Evolutionary conservation across 208 protist genomes (phyloP).

Genomic region (Borovskyia barvae): DNA sequence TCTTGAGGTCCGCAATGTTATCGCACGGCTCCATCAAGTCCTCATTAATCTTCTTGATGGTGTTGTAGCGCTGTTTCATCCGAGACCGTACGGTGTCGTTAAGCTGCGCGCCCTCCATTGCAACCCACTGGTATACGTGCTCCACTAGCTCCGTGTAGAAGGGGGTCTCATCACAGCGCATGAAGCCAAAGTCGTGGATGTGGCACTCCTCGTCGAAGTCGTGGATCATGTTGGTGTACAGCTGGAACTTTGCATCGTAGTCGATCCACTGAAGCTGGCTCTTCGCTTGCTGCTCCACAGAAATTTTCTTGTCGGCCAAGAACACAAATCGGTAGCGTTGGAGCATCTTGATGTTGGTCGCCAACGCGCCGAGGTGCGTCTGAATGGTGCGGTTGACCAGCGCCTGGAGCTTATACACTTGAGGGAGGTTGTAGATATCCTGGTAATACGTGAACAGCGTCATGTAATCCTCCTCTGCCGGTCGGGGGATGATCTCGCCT

Average conservation of each 20-base stretch:
- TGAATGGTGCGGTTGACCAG: conserved; percentile 91
- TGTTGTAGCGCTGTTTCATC: conserved; percentile 73
- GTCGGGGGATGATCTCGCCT: conserved; percentile 84
- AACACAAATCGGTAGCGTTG: conserved; percentile 94
- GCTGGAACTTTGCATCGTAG: conserved; percentile 94
- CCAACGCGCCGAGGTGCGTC: conserved; percentile 88
- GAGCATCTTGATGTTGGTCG: conserved; percentile 93
- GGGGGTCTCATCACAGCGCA: conserved; percentile 89
- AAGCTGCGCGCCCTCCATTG: conserved; percentile 92
- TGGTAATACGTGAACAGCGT: conserved; percentile 94
- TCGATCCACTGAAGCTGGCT: conserved; percentile 93
- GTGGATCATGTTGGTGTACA: conserved; percentile 93
- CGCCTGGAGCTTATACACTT: conserved; percentile 90
- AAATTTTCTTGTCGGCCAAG: conserved; percentile 92
- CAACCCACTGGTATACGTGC: conserved; percentile 93
- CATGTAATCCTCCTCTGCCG: conserved; percentile 77
- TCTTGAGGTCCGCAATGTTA: conserved; percentile 96
- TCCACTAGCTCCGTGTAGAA: conserved; percentile 91
- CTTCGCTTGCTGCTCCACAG: conserved; percentile 93
- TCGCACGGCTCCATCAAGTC: conserved; percentile 87
- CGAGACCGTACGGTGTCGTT: conserved; percentile 83
- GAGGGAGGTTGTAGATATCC: conserved; percentile 89
- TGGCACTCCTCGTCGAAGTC: conserved; percentile 87
- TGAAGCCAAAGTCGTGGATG: conserved; percentile 94
- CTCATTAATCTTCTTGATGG: conserved; percentile 83